Percentiles rank a stretch among this genome's conserved stretches.
phyloP scores from a whole-genome alignment of 2,329 filamentous ascomycete genomes.

The Pseudogymnoascus sp. region DNA sequence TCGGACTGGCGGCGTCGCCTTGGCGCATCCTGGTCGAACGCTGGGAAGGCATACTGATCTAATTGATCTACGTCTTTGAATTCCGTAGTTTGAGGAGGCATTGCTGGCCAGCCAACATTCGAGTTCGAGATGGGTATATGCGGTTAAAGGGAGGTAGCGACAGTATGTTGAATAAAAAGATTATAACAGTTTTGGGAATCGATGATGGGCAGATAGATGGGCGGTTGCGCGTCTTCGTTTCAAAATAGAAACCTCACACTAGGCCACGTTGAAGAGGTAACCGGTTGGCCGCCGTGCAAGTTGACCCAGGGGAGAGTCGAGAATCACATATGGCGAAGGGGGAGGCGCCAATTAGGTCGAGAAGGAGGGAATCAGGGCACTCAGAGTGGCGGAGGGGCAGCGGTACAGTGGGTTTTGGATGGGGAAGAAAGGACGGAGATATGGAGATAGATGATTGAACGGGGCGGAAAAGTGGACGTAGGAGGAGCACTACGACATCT shows the following conservation, averaged over 20 bases:
- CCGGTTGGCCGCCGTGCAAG: background rate
- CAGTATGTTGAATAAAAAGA: background rate
- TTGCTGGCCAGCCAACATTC: conserved; percentile 4
- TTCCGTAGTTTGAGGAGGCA: background rate
- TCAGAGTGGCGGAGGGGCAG: background rate
- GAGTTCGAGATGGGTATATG: background rate
- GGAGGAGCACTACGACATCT: background rate
- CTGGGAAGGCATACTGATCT: conserved; percentile 26
- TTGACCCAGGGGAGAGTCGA: background rate
- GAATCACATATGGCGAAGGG: background rate
- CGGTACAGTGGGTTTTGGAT: conserved; percentile 3
- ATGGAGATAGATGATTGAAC: background rate
- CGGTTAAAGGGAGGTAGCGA: conserved; percentile 1
- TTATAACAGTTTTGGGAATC: background rate
- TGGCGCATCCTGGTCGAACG: conserved; percentile 17
- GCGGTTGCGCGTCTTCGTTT: background rate
- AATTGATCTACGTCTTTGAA: background rate
- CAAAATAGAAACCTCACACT: conserved; percentile 5
- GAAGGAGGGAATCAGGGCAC: conserved; percentile 1
- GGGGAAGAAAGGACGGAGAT: background rate
- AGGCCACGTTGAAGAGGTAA: background rate
- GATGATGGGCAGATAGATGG: background rate
- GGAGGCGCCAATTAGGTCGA: background rate
- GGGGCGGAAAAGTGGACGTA: background rate
- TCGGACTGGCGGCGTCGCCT: conserved; percentile 23